Conservation (phyloP, 202 grass and related monocot genomes). For the Carex sylvatica region DNA sequence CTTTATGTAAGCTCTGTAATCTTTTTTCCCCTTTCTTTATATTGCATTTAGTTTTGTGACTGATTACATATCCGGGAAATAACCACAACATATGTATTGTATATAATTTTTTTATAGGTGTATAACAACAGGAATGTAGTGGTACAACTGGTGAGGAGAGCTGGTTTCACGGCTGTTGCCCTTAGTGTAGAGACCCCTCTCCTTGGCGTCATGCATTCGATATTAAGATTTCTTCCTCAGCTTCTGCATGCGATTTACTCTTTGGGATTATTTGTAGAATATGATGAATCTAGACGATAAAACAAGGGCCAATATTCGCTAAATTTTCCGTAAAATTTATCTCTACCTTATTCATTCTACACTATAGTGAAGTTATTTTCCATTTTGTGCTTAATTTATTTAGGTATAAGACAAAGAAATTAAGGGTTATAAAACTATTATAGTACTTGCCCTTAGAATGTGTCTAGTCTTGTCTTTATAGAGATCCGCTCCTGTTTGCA, state of each 20-base stretch:
- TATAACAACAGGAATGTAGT: constrained; percentile 84
- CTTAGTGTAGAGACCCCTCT: constrained; percentile 87
- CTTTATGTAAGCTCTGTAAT: constrained; percentile 43
- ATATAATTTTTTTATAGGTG: constrained; percentile 41
- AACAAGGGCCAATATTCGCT: no score
- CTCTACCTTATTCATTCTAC: no score
- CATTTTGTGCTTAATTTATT: no score
- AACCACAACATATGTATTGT: background rate
- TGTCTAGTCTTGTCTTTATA: no score
- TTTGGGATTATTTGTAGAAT: no score
- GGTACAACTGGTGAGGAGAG: constrained; percentile 82
- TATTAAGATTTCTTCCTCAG: constrained; percentile 55
- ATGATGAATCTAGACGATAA: no score
- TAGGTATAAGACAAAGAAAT: no score
- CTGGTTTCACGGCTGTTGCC: constrained; percentile 89
- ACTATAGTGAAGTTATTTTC: no score
- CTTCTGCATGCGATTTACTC: background rate
- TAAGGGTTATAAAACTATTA: no score
- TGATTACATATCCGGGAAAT: background rate
- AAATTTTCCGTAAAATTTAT: no score
- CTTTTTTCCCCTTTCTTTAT: background rate
- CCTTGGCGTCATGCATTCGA: constrained; percentile 91
- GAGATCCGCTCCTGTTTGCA: background rate
- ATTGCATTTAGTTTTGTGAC: background rate
- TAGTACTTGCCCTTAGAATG: no score